Percentiles rank a stretch among this genome's conserved stretches.
Evolutionary conservation across 108 stramenopile species (phyloP).

Genomic region (Conticribra weissflogii): DNA sequence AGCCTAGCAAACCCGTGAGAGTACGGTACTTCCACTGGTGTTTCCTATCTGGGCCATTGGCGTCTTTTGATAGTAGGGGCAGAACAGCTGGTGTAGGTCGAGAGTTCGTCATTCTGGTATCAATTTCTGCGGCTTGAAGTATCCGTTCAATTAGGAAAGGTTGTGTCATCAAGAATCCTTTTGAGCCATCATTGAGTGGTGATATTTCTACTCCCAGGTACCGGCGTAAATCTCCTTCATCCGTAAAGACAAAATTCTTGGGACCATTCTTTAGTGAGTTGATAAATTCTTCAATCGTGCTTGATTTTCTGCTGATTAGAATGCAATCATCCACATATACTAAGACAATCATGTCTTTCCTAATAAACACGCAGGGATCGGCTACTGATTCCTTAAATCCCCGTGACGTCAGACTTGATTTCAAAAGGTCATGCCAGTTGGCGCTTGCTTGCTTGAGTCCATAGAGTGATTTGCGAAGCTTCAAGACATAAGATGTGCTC

Average conservation of each 20-base stretch:
- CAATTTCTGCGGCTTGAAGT: no score
- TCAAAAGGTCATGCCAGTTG: background rate
- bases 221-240: no score
- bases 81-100: no score
- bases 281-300: background rate
- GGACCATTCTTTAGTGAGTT: background rate
- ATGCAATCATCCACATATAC: background rate
- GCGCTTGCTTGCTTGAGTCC: background rate
- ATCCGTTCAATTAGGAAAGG: no score
- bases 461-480: background rate
- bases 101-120: no score
- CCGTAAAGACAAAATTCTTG: background rate
- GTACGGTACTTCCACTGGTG: no score
- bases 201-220: no score
- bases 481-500: background rate
- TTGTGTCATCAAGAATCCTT: no score
- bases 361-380: background rate
- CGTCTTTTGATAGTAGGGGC: no score
- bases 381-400: background rate
- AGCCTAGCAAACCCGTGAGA: no score
- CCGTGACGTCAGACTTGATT: background rate
- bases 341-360: background rate
- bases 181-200: no score
- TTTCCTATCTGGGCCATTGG: no score
- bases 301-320: background rate